Evolutionary conservation across 2,329 filamentous ascomycete genomes (phyloP).

Genomic region (Daldinia sp.): DNA sequence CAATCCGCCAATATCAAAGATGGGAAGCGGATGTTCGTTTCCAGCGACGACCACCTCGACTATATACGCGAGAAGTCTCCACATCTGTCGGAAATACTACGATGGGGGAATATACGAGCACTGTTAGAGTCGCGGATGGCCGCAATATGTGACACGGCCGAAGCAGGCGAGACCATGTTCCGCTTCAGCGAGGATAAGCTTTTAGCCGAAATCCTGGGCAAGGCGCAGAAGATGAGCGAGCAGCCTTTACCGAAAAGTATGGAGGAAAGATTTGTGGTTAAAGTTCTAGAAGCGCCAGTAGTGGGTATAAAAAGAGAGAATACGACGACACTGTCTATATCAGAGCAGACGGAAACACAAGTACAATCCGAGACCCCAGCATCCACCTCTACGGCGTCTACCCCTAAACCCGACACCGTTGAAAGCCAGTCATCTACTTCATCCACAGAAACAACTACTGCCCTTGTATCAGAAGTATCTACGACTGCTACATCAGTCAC

Average conservation of each 20-base stretch:
- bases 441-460: conserved; percentile 49
- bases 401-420: conserved; percentile 44
- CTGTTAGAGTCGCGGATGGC: conserved; percentile 72
- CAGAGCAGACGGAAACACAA: conserved; percentile 22
- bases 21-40: conserved; percentile 70
- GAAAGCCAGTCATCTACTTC: conserved; percentile 55
- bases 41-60: conserved; percentile 77
- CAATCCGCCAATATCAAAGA: conserved; percentile 52
- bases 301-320: conserved; percentile 71
- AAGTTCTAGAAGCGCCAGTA: conserved; percentile 78
- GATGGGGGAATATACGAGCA: conserved; percentile 55
- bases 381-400: conserved; percentile 42
- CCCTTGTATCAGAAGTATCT: conserved; percentile 51
- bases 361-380: conserved; percentile 19
- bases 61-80: conserved; percentile 61
- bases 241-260: conserved; percentile 77
- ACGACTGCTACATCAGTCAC: conserved; percentile 57
- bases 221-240: conserved; percentile 74
- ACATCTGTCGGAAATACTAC: conserved; percentile 67
- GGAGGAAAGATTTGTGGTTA: conserved; percentile 84
- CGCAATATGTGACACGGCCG: conserved; percentile 80
- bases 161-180: conserved; percentile 86
- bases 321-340: conserved; percentile 34
- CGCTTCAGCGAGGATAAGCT: conserved; percentile 79
- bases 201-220: conserved; percentile 68